Conservation (phyloP, 805 yeast genomes). For the Candida vaughaniae region DNA sequence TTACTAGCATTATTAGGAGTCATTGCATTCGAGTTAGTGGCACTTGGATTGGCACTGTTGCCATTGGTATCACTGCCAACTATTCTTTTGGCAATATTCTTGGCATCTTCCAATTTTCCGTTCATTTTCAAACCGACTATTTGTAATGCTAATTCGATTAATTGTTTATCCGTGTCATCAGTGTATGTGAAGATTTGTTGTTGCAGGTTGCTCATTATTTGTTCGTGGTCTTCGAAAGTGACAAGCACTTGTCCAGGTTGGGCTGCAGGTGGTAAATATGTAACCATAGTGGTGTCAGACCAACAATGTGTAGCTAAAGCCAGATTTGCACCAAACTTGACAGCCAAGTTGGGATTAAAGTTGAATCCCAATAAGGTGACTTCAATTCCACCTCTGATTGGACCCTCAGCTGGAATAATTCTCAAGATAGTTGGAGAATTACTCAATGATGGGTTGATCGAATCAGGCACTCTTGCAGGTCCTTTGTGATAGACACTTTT, state of each 20-base stretch:
- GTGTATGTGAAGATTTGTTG: slow-evolving; percentile 82
- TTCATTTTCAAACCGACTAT: slow-evolving; percentile 97
- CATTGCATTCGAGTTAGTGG: slow-evolving; percentile 22
- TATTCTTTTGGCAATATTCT: slow-evolving; percentile 87
- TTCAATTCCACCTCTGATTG: slow-evolving; percentile 94
- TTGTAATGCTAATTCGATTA: slow-evolving; percentile 92
- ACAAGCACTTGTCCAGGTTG: slow-evolving; percentile 91
- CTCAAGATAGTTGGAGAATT: slow-evolving; percentile 66
- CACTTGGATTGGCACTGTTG: slow-evolving; percentile 2
- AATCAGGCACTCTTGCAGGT: slow-evolving; percentile 13
- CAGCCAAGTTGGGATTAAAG: slow-evolving; percentile 78
- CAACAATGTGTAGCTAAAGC: slow-evolving; percentile 91
- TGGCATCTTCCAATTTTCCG: slow-evolving; percentile 92
- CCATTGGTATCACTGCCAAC: slow-evolving; percentile 59
- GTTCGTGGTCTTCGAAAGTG: slow-evolving; percentile 61
- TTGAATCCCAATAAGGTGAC: slow-evolving; percentile 86
- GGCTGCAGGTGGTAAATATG: slow-evolving; percentile 88
- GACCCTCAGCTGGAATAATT: slow-evolving; percentile 94
- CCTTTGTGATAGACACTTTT: slow-evolving; percentile 10
- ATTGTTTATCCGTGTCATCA: slow-evolving; percentile 93
- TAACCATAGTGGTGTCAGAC: slow-evolving; percentile 92
- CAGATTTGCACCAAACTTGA: slow-evolving; percentile 79
- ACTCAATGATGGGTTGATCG: slow-evolving; percentile 9
- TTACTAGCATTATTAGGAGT: slow-evolving; percentile 10
- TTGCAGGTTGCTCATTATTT: slow-evolving; percentile 27